Evolutionary conservation across 2,329 filamentous ascomycete species (phyloP).

Genomic region (Xylariaceae sp.): DNA sequence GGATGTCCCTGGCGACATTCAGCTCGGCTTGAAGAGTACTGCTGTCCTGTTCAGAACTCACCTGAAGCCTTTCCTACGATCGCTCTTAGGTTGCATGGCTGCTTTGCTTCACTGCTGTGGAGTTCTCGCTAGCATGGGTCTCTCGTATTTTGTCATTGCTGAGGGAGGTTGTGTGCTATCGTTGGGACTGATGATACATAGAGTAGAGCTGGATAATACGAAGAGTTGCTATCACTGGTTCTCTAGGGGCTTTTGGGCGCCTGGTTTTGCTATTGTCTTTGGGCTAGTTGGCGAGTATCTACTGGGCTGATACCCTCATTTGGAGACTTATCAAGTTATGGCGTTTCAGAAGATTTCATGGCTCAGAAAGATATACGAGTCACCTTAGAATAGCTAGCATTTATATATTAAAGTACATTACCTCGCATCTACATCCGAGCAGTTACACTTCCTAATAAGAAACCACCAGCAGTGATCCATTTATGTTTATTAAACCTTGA

Average conservation of each 20-base stretch:
- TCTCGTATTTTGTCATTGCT: slow-evolving; percentile 7
- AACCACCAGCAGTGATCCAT: too few species aligned
- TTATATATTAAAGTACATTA: too few species aligned
- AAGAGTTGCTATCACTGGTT: slow-evolving; percentile 29
- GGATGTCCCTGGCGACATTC: slow-evolving; percentile 31
- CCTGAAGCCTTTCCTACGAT: slow-evolving; percentile 10
- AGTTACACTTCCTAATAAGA: too few species aligned
- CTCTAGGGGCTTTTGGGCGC: slow-evolving; percentile 17
- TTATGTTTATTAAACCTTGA: too few species aligned
- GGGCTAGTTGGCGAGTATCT: slow-evolving; percentile 10
- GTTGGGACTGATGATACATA: slow-evolving; percentile 9
- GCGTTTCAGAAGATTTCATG: too few species aligned
- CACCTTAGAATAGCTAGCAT: too few species aligned
- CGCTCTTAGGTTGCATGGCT: background rate
- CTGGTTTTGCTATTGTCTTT: slow-evolving; percentile 4
- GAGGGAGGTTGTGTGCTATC: slow-evolving; percentile 2
- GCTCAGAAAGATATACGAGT: too few species aligned
- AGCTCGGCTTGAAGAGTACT: slow-evolving; percentile 30
- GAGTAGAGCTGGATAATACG: slow-evolving; percentile 17
- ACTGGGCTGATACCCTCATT: too few species aligned
- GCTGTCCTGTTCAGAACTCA: slow-evolving; percentile 25
- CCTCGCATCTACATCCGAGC: too few species aligned
- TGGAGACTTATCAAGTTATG: too few species aligned
- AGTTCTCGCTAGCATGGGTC: background rate
- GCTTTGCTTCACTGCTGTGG: background rate